phyloP scores from a whole-genome alignment of 2,329 filamentous ascomycete genomes.

The Dactylellina sp. region DNA sequence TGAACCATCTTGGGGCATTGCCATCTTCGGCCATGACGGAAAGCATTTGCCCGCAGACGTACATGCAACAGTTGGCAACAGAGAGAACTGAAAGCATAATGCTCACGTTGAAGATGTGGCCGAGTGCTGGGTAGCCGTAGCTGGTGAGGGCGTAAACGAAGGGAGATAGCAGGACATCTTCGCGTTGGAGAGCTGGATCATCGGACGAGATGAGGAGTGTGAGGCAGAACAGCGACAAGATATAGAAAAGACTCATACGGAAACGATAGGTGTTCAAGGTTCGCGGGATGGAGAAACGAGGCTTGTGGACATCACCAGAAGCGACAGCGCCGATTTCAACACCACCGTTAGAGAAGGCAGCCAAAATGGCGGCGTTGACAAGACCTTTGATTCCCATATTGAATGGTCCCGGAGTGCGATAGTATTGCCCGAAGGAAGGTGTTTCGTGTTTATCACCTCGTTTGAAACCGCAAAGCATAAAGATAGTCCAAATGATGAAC shows the following conservation, averaged over 20 bases:
- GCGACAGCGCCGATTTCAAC: constrained; percentile 53
- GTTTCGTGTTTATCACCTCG: constrained; percentile 29
- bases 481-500: constrained; percentile 55
- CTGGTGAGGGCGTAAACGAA: constrained; percentile 39
- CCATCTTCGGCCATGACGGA: constrained; percentile 51
- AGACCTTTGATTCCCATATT: constrained; percentile 56
- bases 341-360: constrained; percentile 56
- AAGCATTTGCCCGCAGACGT: constrained; percentile 53
- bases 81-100: constrained; percentile 52
- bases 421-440: constrained; percentile 41
- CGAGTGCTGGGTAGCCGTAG: constrained; percentile 44
- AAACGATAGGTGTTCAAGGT: constrained; percentile 55
- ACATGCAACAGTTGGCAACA: constrained; percentile 55
- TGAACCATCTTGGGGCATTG: constrained; percentile 43
- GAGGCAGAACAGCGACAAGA: constrained; percentile 47
- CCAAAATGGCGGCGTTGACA: constrained; percentile 45
- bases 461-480: constrained; percentile 51
- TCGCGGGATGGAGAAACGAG: constrained; percentile 50
- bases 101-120: constrained; percentile 53
- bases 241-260: constrained; percentile 56
- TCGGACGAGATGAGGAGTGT: constrained; percentile 44
- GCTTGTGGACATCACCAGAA: constrained; percentile 54
- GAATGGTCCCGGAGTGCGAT: constrained; percentile 39
- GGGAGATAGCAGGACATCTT: constrained; percentile 45
- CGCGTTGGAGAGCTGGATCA: constrained; percentile 35